phyloP scores from a whole-genome alignment of 2,329 filamentous ascomycete genomes.

The Talaromyces sp. region DNA sequence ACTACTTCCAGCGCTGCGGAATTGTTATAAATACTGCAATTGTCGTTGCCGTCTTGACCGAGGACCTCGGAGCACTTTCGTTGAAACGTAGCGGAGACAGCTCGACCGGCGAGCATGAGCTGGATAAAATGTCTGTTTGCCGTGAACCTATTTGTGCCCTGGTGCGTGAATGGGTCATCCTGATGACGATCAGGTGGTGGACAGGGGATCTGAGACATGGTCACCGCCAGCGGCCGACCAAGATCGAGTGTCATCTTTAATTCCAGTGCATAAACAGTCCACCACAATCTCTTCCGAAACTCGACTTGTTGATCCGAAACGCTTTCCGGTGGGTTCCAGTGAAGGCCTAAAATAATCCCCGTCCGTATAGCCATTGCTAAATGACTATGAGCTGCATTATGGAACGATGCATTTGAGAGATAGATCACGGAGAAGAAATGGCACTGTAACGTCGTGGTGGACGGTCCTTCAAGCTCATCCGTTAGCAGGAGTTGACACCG shows the following conservation, averaged over 20 bases:
- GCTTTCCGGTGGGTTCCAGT: slow-evolving; percentile 5
- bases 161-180: neutral
- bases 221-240: slow-evolving; percentile 11
- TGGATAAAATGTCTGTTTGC: slow-evolving; percentile 14
- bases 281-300: slow-evolving; percentile 13
- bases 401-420: slow-evolving; percentile 14
- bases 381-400: slow-evolving; percentile 13
- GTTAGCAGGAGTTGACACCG: slow-evolving; percentile 12
- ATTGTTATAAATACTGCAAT: slow-evolving; percentile 3
- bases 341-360: slow-evolving; percentile 9
- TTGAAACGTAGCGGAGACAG: slow-evolving; percentile 9
- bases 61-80: slow-evolving; percentile 13
- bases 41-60: neutral
- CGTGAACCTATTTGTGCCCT: slow-evolving; percentile 6
- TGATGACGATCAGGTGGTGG: slow-evolving; percentile 9
- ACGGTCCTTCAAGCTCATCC: slow-evolving; percentile 14
- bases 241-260: slow-evolving; percentile 13
- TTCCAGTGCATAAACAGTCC: slow-evolving; percentile 16
- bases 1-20: neutral
- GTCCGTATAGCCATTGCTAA: slow-evolving; percentile 14
- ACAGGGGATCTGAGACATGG: slow-evolving; percentile 10
- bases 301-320: slow-evolving; percentile 4
- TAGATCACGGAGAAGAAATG: slow-evolving; percentile 17
- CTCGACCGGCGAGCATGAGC: slow-evolving; percentile 10
- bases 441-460: slow-evolving; percentile 12